Evolutionary conservation across 305 asterid species (phyloP).

Genomic region (Ajuga reptans): DNA sequence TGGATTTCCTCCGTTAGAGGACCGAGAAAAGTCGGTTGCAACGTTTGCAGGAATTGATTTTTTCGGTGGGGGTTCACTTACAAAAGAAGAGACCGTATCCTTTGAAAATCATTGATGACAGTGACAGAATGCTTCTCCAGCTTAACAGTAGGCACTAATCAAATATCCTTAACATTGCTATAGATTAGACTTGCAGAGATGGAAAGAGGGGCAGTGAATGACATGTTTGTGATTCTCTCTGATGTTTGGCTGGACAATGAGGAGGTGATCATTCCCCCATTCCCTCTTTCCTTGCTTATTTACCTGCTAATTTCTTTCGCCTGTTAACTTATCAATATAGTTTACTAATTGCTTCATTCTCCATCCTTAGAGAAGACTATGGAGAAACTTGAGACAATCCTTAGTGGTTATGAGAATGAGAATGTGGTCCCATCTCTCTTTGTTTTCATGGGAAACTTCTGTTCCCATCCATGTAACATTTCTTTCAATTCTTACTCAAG

Average conservation of each 20-base stretch:
- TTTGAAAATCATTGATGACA: slow-evolving; percentile 18
- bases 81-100: slow-evolving; percentile 93
- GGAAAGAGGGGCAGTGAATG: slow-evolving; percentile 76
- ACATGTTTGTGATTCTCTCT: slow-evolving; percentile 90
- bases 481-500: slow-evolving; percentile 69
- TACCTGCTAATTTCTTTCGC: slow-evolving; percentile 6
- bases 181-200: slow-evolving; percentile 72
- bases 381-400: slow-evolving; percentile 69
- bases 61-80: slow-evolving; percentile 75
- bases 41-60: slow-evolving; percentile 63
- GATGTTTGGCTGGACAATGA: slow-evolving; percentile 82
- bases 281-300: background rate
- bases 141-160: background rate
- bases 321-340: slow-evolving; percentile 1
- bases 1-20: slow-evolving; percentile 93
- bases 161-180: slow-evolving; percentile 37
- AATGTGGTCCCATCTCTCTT: slow-evolving; percentile 81
- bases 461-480: slow-evolving; percentile 82
- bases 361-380: slow-evolving; percentile 69
- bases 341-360: slow-evolving; percentile 41
- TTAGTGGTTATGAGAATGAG: slow-evolving; percentile 69
- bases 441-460: slow-evolving; percentile 94
- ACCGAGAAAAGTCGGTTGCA: slow-evolving; percentile 58
- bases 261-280: slow-evolving; percentile 43
- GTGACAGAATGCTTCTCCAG: background rate